A percentile compares a stretch with the other conserved stretches of the same genome.
Conservation (phyloP, 345 rosid genomes). For the Hevea brasiliensis region DNA sequence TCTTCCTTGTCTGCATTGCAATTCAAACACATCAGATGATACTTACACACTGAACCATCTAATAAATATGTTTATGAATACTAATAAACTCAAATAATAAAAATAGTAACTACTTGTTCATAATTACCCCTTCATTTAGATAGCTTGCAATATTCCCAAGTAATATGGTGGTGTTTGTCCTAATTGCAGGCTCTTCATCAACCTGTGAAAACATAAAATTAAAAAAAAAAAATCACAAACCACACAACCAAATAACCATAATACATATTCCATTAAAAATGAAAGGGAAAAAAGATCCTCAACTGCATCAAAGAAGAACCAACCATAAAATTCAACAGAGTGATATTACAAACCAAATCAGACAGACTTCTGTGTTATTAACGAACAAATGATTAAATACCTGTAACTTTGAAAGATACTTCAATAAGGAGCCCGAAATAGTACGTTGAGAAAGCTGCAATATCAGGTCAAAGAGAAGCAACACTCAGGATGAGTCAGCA, state of each 20-base stretch:
- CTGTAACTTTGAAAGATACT: conserved; percentile 95
- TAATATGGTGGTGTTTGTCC: conserved; percentile 96
- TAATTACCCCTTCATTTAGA: conserved; percentile 89
- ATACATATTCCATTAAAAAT: not conserved
- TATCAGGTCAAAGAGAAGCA: conserved; percentile 19
- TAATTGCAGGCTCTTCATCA: conserved; percentile 98
- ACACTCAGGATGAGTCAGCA: conserved; percentile 25
- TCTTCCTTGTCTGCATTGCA: conserved; percentile 76
- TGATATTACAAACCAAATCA: not conserved
- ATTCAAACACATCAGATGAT: conserved; percentile 16
- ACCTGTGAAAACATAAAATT: conserved; percentile 49
- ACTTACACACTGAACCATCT: conserved; percentile 9
- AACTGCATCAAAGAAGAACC: not conserved
- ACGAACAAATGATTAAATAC: conserved; percentile 32
- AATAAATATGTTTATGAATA: not conserved
- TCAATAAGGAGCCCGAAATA: conserved; percentile 81
- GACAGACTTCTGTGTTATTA: not conserved
- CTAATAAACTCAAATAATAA: not conserved
- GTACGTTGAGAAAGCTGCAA: conserved; percentile 98
- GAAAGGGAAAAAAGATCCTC: not conserved
- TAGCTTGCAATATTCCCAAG: conserved; percentile 92
- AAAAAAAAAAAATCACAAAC: conserved; percentile 12
- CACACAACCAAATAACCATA: not conserved
- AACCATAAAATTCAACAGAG: not conserved
- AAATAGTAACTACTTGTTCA: conserved; percentile 11